Percentiles rank a stretch among this genome's conserved stretches.
Evolutionary conservation across 345 rosid species (phyloP).

Genomic region (Clarkia xantiana): DNA sequence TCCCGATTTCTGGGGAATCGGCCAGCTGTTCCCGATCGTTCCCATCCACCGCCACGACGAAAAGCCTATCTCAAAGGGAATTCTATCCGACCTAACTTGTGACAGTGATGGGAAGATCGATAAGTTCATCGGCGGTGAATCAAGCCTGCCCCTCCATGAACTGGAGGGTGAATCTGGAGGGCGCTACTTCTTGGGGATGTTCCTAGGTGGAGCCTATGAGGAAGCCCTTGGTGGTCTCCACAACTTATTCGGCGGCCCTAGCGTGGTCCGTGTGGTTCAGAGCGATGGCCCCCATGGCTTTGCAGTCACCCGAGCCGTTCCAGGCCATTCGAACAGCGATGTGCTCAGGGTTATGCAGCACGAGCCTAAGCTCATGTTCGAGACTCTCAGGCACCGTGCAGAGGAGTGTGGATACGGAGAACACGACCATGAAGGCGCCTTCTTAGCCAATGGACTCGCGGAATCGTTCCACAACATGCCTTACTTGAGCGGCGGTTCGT

Average conservation of each 20-base stretch:
- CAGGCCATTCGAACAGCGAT: conserved; percentile 77
- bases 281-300: conserved; percentile 91
- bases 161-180: conserved; percentile 30
- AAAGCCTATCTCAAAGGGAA: conserved; percentile 53
- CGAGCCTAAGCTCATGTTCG: conserved; percentile 93
- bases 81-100: conserved; percentile 81
- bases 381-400: conserved; percentile 80
- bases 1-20: conserved; percentile 96
- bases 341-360: conserved; percentile 92
- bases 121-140: conserved; percentile 78
- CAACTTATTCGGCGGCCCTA: conserved; percentile 91
- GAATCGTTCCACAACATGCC: conserved; percentile 77
- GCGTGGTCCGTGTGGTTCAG: conserved; percentile 72
- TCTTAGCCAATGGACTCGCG: conserved; percentile 47
- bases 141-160: conserved; percentile 85
- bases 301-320: conserved; percentile 66
- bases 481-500: conserved; percentile 35
- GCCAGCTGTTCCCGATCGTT: conserved; percentile 76
- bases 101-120: conserved; percentile 90
- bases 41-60: conserved; percentile 76
- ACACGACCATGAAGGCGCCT: conserved; percentile 17
- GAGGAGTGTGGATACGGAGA: conserved; percentile 34
- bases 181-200: conserved; percentile 86
- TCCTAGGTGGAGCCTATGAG: conserved; percentile 95
- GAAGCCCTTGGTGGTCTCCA: conserved; percentile 97